Evolutionary conservation across 129 eudicot species (phyloP), one percentile per base, ranked within the genome.

Genomic region (Calendula officinalis): DNA sequence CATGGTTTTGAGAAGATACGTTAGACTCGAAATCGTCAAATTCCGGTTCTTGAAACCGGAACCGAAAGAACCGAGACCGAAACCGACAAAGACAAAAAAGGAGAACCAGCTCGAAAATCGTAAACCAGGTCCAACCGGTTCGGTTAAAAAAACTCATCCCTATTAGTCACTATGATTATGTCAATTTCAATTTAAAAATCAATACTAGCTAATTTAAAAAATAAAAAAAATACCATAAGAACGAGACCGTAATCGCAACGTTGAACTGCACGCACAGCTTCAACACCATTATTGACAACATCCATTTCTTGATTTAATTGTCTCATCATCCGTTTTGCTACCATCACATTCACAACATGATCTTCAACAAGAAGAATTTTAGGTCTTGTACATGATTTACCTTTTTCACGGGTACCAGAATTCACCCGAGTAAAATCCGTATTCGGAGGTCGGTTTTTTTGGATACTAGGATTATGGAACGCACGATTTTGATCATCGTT

Each of bases 321-420:
- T 68, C 76, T 84, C 96, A 88, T 84, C 96, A 88, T 84, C 6
- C 88, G 76, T 17, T 69, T 62, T 33, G 91, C 70, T 5, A 88
- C 96, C 86, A 88, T 82, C 66, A 88, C 83, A 63, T 84, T 84
- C 47, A 84, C 81, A 70, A 77, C 85, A 80, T 77, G 83, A 69
- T 88, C 96, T 60, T 88, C 96, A 7, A 84, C 96, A n/a, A 88
- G 91, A 77, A 88, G 96, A 47, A 88, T 84, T 58, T 80, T 88
- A 4, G 88, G 91, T 67, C 68, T 85, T 45, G 13, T 16, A 3
- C 43, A 22, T 4, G 72, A 14, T 64, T 64, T 62, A 16, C 40
- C 8, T 57, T 40, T 56, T 70, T 80, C 85, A 22, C 2, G 30
- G 30, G 30, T 22, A 2, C 30, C 30, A 1, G 30, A 22, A 22